Conservation (phyloP, 2,329 filamentous ascomycete species). For the Monilinia laxa region DNA sequence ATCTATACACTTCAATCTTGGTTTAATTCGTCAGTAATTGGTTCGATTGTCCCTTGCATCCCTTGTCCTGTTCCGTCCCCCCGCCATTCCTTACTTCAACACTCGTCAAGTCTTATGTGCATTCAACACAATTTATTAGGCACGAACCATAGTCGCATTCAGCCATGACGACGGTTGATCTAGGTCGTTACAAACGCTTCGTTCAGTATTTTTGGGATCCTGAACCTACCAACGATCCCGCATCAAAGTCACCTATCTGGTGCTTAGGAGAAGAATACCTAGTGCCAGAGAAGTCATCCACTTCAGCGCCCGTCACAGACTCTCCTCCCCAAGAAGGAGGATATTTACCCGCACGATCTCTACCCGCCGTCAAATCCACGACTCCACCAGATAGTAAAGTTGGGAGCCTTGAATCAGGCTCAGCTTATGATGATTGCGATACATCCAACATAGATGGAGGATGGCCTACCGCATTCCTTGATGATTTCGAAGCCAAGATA, state of each 20-base stretch:
- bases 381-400: conserved; percentile 40
- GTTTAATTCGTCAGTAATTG: neutral
- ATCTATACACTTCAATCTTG: neutral
- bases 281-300: conserved; percentile 24
- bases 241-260: conserved; percentile 73
- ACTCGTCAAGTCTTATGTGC: conserved; percentile 12
- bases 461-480: conserved; percentile 84
- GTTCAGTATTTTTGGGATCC: conserved; percentile 93
- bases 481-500: conserved; percentile 88
- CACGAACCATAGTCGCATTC: conserved; percentile 10
- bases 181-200: conserved; percentile 76
- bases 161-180: conserved; percentile 63
- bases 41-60: conserved; percentile 3
- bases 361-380: conserved; percentile 26
- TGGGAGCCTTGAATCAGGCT: conserved; percentile 36
- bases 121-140: conserved; percentile 6
- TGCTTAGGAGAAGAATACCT: conserved; percentile 67
- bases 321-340: conserved; percentile 28
- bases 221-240: conserved; percentile 75
- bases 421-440: conserved; percentile 34
- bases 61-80: neutral
- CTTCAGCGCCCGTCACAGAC: conserved; percentile 20
- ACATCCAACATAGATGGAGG: conserved; percentile 44
- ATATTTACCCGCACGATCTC: conserved; percentile 14
- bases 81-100: conserved; percentile 3